These are phyloP conservation scores for Nothophoma quercina DNA, from an alignment of 2,329 filamentous ascomycete species.

Conservation along the genomic window DNA sequence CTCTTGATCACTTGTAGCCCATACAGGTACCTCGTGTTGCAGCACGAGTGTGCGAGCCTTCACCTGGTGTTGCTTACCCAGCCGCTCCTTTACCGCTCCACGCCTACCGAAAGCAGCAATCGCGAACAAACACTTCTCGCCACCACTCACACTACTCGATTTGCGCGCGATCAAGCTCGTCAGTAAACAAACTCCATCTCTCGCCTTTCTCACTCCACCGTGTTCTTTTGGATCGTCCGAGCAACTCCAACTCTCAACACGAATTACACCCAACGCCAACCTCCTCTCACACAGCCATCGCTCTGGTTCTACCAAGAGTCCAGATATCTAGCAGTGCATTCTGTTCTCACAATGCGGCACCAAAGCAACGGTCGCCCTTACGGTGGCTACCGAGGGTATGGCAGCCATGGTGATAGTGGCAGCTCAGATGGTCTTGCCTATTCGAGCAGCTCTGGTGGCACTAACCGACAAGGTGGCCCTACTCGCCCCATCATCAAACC, in stretches of 20 bases:
- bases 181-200: conserved; percentile 9
- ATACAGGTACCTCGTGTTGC: background rate
- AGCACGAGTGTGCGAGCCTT: background rate
- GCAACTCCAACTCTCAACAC: conserved; percentile 3
- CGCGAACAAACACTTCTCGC: conserved; percentile 7
- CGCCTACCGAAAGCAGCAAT: conserved; percentile 16
- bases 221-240: background rate
- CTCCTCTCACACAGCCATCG: no score
- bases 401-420: conserved; percentile 7
- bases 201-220: background rate
- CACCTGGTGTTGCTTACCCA: background rate
- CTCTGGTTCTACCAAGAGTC: no score
- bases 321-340: background rate
- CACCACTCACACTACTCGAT: background rate
- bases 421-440: conserved; percentile 17
- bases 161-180: conserved; percentile 3
- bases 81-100: conserved; percentile 11
- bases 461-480: conserved; percentile 5
- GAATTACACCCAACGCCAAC: background rate
- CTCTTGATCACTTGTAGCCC: no score
- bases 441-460: conserved; percentile 28
- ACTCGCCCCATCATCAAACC: conserved; percentile 14
- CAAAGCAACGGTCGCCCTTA: conserved; percentile 4
- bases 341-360: conserved; percentile 18
- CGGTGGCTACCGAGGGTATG: conserved; percentile 8